Evolutionary conservation across 768 basidiomycete species (phyloP).

Genomic region (Podaxis rugospora): DNA sequence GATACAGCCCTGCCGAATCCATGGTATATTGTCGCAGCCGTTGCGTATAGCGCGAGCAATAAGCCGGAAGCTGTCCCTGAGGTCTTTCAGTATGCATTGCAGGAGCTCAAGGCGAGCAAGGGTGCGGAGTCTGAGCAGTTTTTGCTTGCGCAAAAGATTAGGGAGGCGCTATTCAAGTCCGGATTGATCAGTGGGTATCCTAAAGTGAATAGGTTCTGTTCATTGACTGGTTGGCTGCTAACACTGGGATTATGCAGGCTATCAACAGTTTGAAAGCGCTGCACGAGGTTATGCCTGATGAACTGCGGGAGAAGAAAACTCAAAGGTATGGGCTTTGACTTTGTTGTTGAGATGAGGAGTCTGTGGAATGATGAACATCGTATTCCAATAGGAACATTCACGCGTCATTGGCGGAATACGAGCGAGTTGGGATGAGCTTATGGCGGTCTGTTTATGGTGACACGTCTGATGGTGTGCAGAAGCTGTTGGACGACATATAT

Average conservation of each 20-base stretch:
- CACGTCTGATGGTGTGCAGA: slow-evolving; percentile 43
- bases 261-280: slow-evolving; percentile 56
- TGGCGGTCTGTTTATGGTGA: slow-evolving; percentile 54
- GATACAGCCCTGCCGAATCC: slow-evolving; percentile 33
- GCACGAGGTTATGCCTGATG: slow-evolving; percentile 47
- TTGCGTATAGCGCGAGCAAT: slow-evolving; percentile 57
- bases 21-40: slow-evolving; percentile 58
- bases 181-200: slow-evolving; percentile 56
- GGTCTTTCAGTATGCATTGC: slow-evolving; percentile 47
- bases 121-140: slow-evolving; percentile 2
- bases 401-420: slow-evolving; percentile 39
- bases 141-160: slow-evolving; percentile 47
- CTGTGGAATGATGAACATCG: neutral
- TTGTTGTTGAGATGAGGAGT: neutral
- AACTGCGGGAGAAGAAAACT: slow-evolving; percentile 41
- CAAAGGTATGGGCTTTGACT: slow-evolving; percentile 35
- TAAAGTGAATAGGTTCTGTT: slow-evolving; percentile 33
- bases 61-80: slow-evolving; percentile 51
- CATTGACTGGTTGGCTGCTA: neutral
- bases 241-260: slow-evolving; percentile 25
- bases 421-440: slow-evolving; percentile 33
- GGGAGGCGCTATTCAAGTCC: slow-evolving; percentile 60
- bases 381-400: slow-evolving; percentile 31
- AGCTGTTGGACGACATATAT: slow-evolving; percentile 44
- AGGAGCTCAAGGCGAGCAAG: slow-evolving; percentile 33